Base-by-base conservation (phyloP, 208 protist species). In the Acanthamoeba healyi region DNA sequence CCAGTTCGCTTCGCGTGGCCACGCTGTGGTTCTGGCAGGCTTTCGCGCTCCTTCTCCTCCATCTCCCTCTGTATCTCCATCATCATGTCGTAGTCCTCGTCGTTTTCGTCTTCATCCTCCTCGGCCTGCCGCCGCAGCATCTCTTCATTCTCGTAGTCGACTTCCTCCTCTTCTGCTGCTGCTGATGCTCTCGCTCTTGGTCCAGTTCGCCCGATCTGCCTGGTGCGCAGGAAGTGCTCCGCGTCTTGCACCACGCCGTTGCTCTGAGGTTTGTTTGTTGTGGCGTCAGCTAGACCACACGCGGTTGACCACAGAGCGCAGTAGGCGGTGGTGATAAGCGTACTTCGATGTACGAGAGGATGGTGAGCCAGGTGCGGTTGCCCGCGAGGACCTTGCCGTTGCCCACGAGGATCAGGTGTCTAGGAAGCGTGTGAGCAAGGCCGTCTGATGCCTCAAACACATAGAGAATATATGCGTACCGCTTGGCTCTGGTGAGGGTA, bases 401-500 rank as follows among this genome's bases (percentile, higher is more conserved):
- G 26, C 96, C 96, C 36, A 97, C 94, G 26, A 97, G 87, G 36
- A 97, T 61, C 26, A 97, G 61, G 84, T 97, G 94, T 24, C 88
- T 93, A n/a, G 19, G 29, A 65, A 38, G 81, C 14, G 44, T 44
- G 86, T 34, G 34, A n/a, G 36, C 19, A 44, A 17, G 58, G 17
- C 42, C 19, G 24, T 6, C n/a, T n/a, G 29, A 42, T 15, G 51
- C 3, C n/a, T n/a, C n/a, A n/a, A 49, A 12, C 12, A 91, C 17
- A 22, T 32, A 34, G 1, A 49, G 79, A 26, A 15, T 6, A 79
- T 29, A n/a, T n/a, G 74, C 24, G 40, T 72, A 92, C 94, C 92
- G 81, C 40, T 94, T 96, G 0, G 97, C 97, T 49, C 97, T 77
- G 0, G 96, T 97, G 12, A 98, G 77, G 1, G 97, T 95, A 3